Conservation (phyloP, 345 rosid species). For the Noccaea bulbosa region DNA sequence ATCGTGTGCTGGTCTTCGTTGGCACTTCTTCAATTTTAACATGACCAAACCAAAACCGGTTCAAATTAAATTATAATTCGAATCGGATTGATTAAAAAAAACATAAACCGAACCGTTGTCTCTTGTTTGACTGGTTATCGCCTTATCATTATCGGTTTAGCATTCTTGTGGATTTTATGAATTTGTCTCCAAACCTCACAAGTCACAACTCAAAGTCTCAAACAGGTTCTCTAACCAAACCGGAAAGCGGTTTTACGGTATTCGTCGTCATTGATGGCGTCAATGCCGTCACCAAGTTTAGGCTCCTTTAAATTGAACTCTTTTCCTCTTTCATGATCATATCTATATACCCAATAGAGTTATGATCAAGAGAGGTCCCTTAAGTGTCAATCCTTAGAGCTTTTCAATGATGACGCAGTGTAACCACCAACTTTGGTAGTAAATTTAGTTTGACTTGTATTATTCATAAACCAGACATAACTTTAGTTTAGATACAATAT, state of each 20-base stretch:
- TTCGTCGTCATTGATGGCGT: constrained; percentile 22
- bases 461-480: neutral
- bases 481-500: neutral
- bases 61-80: neutral
- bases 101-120: neutral
- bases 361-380: too few relatives aligned
- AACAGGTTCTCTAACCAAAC: constrained; percentile 14
- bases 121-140: constrained; percentile 4
- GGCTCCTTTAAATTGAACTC: neutral
- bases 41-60: constrained; percentile 40
- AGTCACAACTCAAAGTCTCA: neutral
- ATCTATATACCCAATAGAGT: neutral
- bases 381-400: too few relatives aligned
- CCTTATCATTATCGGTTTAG: neutral
- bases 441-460: neutral
- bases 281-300: neutral
- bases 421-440: neutral
- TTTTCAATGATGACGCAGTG: too few relatives aligned
- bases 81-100: neutral
- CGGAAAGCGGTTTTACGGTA: constrained; percentile 9
- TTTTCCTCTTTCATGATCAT: neutral
- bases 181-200: constrained; percentile 2
- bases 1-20: constrained; percentile 45
- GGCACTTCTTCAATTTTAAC: constrained; percentile 46
- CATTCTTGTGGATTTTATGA: neutral